Evolutionary conservation across 2,329 filamentous ascomycete genomes (phyloP).

Genomic region (Cordyceps farinosa): DNA sequence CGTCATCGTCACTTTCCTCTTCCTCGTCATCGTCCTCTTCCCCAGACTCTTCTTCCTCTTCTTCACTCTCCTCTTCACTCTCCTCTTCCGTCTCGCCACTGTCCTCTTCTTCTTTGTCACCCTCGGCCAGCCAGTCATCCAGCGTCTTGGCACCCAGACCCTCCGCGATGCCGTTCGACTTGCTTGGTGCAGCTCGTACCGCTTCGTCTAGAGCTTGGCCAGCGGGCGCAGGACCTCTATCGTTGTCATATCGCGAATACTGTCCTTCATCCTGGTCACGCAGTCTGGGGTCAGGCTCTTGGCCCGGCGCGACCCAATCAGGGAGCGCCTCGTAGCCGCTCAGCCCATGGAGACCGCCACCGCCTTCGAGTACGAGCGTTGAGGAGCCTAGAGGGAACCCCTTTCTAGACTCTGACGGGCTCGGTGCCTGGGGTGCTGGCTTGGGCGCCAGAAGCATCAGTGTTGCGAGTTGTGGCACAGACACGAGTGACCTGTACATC

Average conservation of each 20-base stretch:
- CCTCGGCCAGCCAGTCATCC: slow-evolving; percentile 88
- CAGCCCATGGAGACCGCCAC: slow-evolving; percentile 68
- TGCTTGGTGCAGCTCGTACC: slow-evolving; percentile 36
- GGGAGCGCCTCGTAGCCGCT: slow-evolving; percentile 77
- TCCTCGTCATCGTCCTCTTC: slow-evolving; percentile 43
- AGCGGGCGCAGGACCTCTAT: slow-evolving; percentile 48
- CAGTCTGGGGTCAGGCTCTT: slow-evolving; percentile 73
- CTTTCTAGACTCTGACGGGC: slow-evolving; percentile 78
- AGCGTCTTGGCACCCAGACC: slow-evolving; percentile 68
- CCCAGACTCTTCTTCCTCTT: slow-evolving; percentile 48
- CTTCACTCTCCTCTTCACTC: slow-evolving; percentile 49
- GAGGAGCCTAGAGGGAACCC: slow-evolving; percentile 78
- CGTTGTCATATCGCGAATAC: slow-evolving; percentile 30
- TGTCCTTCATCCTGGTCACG: slow-evolving; percentile 50
- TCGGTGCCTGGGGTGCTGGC: slow-evolving; percentile 84
- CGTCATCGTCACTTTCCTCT: slow-evolving; percentile 46
- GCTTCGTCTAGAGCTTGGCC: slow-evolving; percentile 62
- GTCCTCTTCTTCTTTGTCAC: slow-evolving; percentile 55
- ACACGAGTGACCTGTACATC: slow-evolving; percentile 80
- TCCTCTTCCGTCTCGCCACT: slow-evolving; percentile 49
- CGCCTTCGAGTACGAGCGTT: slow-evolving; percentile 77
- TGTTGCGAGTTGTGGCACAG: slow-evolving; percentile 80
- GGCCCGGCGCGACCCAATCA: slow-evolving; percentile 75
- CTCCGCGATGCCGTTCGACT: slow-evolving; percentile 51
- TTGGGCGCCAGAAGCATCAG: slow-evolving; percentile 91